Base-by-base conservation (phyloP, 495 filamentous ascomycete species). In the Penicillium verhagenii region DNA sequence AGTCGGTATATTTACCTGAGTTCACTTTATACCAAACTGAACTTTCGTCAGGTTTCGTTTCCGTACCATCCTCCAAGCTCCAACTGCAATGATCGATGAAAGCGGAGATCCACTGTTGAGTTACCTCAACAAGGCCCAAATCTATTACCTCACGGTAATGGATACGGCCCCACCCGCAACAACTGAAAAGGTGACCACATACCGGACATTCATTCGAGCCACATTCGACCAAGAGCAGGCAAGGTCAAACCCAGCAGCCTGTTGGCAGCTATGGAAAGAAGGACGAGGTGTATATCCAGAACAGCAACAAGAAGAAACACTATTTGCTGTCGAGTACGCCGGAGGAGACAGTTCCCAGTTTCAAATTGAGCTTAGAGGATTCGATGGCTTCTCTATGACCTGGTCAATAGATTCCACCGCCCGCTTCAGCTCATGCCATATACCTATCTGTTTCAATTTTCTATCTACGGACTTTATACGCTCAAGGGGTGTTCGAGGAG, bases 81-180 rank as follows among this genome's bases (percentile, higher is more conserved):
- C 50, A 3, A 53, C 50, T 18, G 50, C 50, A 9, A 53, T 45
- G 39, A 26, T 45, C 8, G 37, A 37, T 8, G 28, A 53, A 13
- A 10, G n/a, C 6, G 29, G 28, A 3, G 50, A 53, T n/a, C 92
- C 96, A 38, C 94, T 93, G 0, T 84, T 97, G 14, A 96, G n/a
- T n/a, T 98, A 98, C 67, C 82, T 98, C 13, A 97, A 98, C 69
- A 98, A 98, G 71, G 92, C 92, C 8, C 93, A 97, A 72, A 86
- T 89, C 19, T 98, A 97, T 69, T 83, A 84, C 1, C 67, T 98
- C 2, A 84, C 86, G 1, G 79, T 98, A 29, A 71, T 87, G 33
- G 94, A 98, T 66, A 69, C 68, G 8, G 66, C 69, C 1, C 79
- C 80, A 4, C 72, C 68, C 5, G 63, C 65, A 29, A 73, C 73